Evolutionary conservation across 306 rosid species (phyloP), one percentile per base, ranked within the genome.

Genomic region (Dryas octopetala): DNA sequence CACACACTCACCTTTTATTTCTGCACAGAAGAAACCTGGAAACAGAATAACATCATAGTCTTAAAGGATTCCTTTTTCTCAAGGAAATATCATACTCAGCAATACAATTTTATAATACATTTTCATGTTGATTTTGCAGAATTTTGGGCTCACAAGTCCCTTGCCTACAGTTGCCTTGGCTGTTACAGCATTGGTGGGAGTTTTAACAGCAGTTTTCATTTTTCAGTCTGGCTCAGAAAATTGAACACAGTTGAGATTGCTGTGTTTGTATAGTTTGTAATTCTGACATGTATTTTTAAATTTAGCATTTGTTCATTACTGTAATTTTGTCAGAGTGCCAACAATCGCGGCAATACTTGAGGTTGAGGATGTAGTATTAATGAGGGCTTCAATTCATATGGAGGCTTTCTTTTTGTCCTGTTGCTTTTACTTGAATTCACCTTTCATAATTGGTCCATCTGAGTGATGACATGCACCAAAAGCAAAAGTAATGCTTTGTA

Each of bases 211-310:
- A 48, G 79, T 91, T 74, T 91, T 94, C 70, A 95, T 92, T 83
- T 95, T 90, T 84, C 99, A 95, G 78, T 95, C 99, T 61, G 97
- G 97, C 73, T 87, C 98, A 54, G 79, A 90, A 79, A 85, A 77
- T 71, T 95, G 85, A 85, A 62, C 55, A 45, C 26, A n/a, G 8
- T 62, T 65, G 44, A 44, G 78, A 76, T 75, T 71, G 73, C 3
- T 11, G 5, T 14, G 19, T 40, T 63, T 82, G 89, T 77, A 85
- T 62, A 74, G 84, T 75, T 78, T 71, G 76, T 77, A 68, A 70
- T 65, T 79, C 72, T 5, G 70, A 67, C 32, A 66, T 50, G 71
- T 66, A 50, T 74, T 66, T 32, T 52, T 44, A 68, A 51, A 69
- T 63, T 66, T 69, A 78, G 52, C 72, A 57, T 69, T 69, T 68